Evolutionary conservation across 306 rosid genomes (phyloP), one percentile per base, ranked within the genome.

Genomic region (Bauhinia variegata): DNA sequence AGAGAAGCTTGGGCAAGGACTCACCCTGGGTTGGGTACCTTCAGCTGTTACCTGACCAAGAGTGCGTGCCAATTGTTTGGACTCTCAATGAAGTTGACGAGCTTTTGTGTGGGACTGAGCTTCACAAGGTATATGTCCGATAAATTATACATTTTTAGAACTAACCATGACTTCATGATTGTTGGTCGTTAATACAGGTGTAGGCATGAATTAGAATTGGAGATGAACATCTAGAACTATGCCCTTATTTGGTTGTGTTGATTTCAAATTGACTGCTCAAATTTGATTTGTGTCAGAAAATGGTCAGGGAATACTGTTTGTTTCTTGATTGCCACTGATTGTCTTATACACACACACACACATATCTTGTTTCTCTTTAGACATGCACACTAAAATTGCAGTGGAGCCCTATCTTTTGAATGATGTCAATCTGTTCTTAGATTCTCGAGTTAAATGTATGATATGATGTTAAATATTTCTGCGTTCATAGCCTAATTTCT

Each of bases 21-120:
- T 89, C 96, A 4, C 78, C 87, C 12, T 92, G 95, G 92, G 83
- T 84, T 44, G 84, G 89, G 2, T 92, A 92, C 76, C 88, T 92
- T 73, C 87, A 82, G 69, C 70, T 81, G 66, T 55, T 88, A 85
- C 95, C 95, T 70, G 41, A 75, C 30, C 77, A 76, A 13, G 93
- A 87, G 72, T 62, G 76, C 48, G 32, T 92, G 74, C 96, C 96
- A 12, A 64, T 87, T 73, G 85, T 87, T 50, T 92, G 96, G 96
- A 73, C 89, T 14, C 54, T 79, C 16, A 11, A 77, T 32, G 95
- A 87, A 75, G 85, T 87, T 0, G 76, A 82, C 16, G 34, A 60
- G 7, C 86, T 89, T 16, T 84, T 89, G 71, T 37, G 68, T 42
- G 98, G 95, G 13, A 92, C 98, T 28, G 95, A 92, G 81, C 83